Evolutionary conservation across 2,329 filamentous ascomycete species (phyloP), one percentile per base, ranked within the genome.

Genomic region (Aspergillus sclerotialis): DNA sequence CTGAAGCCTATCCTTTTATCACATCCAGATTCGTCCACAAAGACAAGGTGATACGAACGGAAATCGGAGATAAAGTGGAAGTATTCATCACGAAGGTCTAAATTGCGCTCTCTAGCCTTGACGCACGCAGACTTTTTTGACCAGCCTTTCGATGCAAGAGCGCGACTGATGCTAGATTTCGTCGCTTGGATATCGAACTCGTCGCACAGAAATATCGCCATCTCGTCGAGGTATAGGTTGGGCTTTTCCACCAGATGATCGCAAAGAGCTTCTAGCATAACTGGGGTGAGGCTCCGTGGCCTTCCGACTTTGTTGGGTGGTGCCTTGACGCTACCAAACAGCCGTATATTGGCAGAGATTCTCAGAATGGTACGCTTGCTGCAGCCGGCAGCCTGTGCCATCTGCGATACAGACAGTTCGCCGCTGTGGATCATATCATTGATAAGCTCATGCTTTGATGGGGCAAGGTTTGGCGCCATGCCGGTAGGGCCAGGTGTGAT

Each of bases 241-340:
- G 55, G 54, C 38, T 60, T 53, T 48, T 53, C 39, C 12, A 58
- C 29, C 35, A 53, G 41, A 38, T 52, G 38, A 38, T 61, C 37
- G 37, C 42, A 35, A 33, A 62, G 43, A 32, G 53, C 43, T 46
- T 56, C 39, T 33, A 58, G 28, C 46, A 60, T 46, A 28, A 47
- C 16, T 30, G 46, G 45, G 28, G 40, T 53, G 30, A 61, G 39
- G 5, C 26, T 42, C 44, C 26, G 44, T 43, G 33, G 40, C 10
- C 43, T 37, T 33, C 28, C 27, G 14, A 14, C n/a, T 23, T 24
- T 32, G 3, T 30, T 28, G 2, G n/a, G 29, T 10, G 30, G 19
- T 29, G 21, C 29, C 19, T 30, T 33, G 19, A 36, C 27, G 16
- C 8, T 36, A 6, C 30, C 32, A 13, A 32, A 37, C 14, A 32